Base-by-base conservation (phyloP, 495 filamentous ascomycete genomes). In the Xylaria curta region DNA sequence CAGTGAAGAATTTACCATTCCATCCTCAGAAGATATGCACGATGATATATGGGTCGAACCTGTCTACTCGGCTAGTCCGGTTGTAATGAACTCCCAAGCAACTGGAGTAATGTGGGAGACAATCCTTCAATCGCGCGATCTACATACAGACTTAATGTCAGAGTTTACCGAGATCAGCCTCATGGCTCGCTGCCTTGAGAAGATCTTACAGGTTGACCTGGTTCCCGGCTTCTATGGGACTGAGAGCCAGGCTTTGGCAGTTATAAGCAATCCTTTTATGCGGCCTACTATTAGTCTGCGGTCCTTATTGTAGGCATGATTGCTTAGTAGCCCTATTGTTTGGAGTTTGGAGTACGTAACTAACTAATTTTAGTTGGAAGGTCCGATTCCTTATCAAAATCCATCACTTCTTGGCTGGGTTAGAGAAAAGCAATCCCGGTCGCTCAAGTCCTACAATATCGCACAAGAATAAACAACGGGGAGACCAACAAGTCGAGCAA, bases 31-130 rank as follows among this genome's bases (percentile, higher is more conserved):
- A 36, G 54, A 59, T 2, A 59, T 59, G 54, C 54, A 59, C 5
- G 54, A 59, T 6, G 54, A 36, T 21, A 17, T 59, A 59, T 59
- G 54, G 54, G 28, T 59, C 7, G 54, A 59, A 59, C 54, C 54
- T 36, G 54, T 59, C 54, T 28, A 28, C 28, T 17, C 31, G 31
- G n/a, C 2, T 4, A 33, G 26, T 33, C 26, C 17, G 15, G 28
- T 59, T 33, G 26, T 36, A 59, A 19, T 3, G 31, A 36, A 59
- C 28, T 59, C 54, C 13, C 54, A 59, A 59, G 56, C 56, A 59
- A 59, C 56, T n/a, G 56, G 28, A 59, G 19, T 38, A 38, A 59
- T 59, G 56, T 59, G 56, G 56, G 56, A 21, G 4, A 59, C 56
- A 15, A 38, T 59, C 19, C 31, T 59, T 15, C 56, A 38, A n/a